Conservation (phyloP, 164 flowering plant species). For the Kingdonia uniflora region DNA sequence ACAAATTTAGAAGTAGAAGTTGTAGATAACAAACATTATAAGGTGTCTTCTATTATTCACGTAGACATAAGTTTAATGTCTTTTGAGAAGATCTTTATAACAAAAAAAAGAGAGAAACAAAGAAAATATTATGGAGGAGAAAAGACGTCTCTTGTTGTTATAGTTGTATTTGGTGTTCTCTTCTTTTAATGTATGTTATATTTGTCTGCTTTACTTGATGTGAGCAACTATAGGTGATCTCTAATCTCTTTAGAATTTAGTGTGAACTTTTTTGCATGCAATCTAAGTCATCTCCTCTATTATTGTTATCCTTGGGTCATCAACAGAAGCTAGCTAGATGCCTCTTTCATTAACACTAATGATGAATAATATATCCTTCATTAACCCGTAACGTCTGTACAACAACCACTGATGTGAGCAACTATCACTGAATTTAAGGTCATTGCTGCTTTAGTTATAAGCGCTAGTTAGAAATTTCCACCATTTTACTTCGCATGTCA, state of each 20-base stretch:
- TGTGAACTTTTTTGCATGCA: constrained; percentile 3
- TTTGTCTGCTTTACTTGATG: constrained; percentile 11
- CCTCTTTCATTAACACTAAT: constrained; percentile 3
- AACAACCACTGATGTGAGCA: too few relatives aligned
- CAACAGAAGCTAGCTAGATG: not conserved
- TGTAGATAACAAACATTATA: too few relatives aligned
- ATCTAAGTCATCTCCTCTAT: not conserved
- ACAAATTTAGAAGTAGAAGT: too few relatives aligned
- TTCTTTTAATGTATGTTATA: constrained; percentile 38
- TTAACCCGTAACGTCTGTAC: too few relatives aligned
- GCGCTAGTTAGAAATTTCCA: too few relatives aligned
- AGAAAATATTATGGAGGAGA: too few relatives aligned
- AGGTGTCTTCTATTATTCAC: constrained; percentile 12
- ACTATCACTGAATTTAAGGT: too few relatives aligned
- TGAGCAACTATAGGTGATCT: constrained; percentile 24
- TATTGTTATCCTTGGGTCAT: constrained; percentile 1
- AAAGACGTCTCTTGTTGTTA: too few relatives aligned
- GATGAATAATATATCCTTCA: too few relatives aligned
- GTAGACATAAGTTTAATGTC: constrained; percentile 18
- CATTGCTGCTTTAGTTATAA: too few relatives aligned
- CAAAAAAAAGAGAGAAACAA: constrained; percentile 8
- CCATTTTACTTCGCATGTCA: too few relatives aligned
- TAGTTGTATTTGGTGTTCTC: constrained; percentile 34
- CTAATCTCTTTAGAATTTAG: too few relatives aligned
- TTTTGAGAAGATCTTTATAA: constrained; percentile 18